phyloP scores from a whole-genome alignment of 2,329 filamentous ascomycete species.

The Neofusicoccum sp. region DNA sequence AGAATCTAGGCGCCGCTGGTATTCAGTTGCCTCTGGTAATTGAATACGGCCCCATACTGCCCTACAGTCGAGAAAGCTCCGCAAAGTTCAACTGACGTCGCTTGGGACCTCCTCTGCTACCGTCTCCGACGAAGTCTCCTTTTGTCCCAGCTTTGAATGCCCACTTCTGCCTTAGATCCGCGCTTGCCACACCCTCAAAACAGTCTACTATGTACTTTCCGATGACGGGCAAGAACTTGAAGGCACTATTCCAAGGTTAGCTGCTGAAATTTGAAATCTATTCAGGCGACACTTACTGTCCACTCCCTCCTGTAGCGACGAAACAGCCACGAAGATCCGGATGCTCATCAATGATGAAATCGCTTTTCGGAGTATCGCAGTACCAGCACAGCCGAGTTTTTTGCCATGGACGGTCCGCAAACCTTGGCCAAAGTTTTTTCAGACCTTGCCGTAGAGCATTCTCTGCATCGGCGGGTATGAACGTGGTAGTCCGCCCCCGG shows the following conservation, averaged over 20 bases:
- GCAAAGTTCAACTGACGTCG: slow-evolving; percentile 16
- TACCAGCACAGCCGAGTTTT: slow-evolving; percentile 72
- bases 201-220: slow-evolving; percentile 20
- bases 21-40: too few relatives aligned
- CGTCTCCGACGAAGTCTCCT: slow-evolving; percentile 19
- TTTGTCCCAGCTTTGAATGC: slow-evolving; percentile 19
- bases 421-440: slow-evolving; percentile 22
- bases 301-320: slow-evolving; percentile 62
- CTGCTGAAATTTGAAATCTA: background rate
- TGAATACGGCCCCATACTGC: too few relatives aligned
- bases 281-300: slow-evolving; percentile 43
- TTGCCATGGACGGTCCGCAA: slow-evolving; percentile 60
- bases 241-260: slow-evolving; percentile 20
- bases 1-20: too few relatives aligned
- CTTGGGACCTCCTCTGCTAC: slow-evolving; percentile 21
- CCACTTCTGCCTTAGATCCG: slow-evolving; percentile 19
- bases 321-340: slow-evolving; percentile 60
- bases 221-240: slow-evolving; percentile 26
- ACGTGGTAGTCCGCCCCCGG: background rate
- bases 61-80: slow-evolving; percentile 18
- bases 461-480: slow-evolving; percentile 12
- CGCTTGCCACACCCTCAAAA: slow-evolving; percentile 12
- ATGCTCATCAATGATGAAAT: slow-evolving; percentile 71
- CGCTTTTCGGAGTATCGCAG: slow-evolving; percentile 67
- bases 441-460: slow-evolving; percentile 17